A percentile compares a stretch with the other conserved stretches of the same genome.
Evolutionary conservation across 2,329 filamentous ascomycete genomes (phyloP).

Genomic region (Neofusicoccum cordaticola): DNA sequence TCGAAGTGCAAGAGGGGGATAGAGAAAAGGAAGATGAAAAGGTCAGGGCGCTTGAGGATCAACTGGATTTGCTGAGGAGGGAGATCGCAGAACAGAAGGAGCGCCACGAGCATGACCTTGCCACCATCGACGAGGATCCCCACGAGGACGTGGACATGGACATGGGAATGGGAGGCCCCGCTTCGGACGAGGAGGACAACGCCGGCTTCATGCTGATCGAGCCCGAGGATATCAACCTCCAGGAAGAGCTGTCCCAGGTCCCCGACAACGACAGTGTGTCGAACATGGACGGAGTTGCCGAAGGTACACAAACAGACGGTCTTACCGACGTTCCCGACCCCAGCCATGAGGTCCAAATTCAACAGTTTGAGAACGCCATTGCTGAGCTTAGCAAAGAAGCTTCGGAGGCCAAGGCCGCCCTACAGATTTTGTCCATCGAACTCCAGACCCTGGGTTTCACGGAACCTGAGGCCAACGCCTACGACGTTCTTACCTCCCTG

Average conservation of each 20-base stretch:
- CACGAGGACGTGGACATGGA: conserved; percentile 25
- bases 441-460: conserved; percentile 44
- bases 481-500: conserved; percentile 38
- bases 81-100: conserved; percentile 35
- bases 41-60: conserved; percentile 26
- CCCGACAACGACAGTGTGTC: neutral
- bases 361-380: conserved; percentile 40
- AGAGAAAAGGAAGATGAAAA: conserved; percentile 33
- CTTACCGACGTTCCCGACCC: conserved; percentile 20
- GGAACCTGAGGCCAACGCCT: conserved; percentile 29
- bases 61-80: conserved; percentile 28
- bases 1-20: conserved; percentile 37
- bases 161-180: conserved; percentile 13
- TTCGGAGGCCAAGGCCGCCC: conserved; percentile 38
- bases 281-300: neutral
- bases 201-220: conserved; percentile 30
- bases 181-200: conserved; percentile 27
- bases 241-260: conserved; percentile 26
- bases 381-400: conserved; percentile 36
- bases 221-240: conserved; percentile 32
- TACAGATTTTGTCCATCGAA: conserved; percentile 44
- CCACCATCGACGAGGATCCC: conserved; percentile 16
- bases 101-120: conserved; percentile 6
- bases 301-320: conserved; percentile 18
- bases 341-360: conserved; percentile 28